phyloP scores from a whole-genome alignment of 2,329 filamentous ascomycete species.

The Ascochyta viciae-villosae region DNA sequence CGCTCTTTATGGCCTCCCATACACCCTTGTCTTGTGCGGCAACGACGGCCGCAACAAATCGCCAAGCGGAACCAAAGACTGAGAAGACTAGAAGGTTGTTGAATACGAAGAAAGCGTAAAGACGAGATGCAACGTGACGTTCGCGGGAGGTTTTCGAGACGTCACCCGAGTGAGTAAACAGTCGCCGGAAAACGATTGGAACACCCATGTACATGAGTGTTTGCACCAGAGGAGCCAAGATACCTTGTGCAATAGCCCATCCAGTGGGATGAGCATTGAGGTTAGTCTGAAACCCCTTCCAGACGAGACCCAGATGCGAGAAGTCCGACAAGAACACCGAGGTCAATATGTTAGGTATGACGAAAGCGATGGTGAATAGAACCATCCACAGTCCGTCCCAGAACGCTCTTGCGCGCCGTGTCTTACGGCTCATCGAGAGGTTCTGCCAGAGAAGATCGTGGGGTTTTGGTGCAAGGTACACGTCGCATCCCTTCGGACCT shows the following conservation, averaged over 20 bases:
- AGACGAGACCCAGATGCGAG: slow-evolving; percentile 79
- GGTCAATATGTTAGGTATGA: slow-evolving; percentile 90
- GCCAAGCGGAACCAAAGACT: slow-evolving; percentile 86
- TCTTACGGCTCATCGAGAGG: slow-evolving; percentile 72
- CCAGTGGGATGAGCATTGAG: slow-evolving; percentile 67
- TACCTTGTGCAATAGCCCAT: slow-evolving; percentile 92
- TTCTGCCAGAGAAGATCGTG: slow-evolving; percentile 97
- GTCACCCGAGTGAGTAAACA: slow-evolving; percentile 84
- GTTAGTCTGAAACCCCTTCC: slow-evolving; percentile 75
- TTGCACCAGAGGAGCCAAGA: slow-evolving; percentile 83
- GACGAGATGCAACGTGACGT: slow-evolving; percentile 84
- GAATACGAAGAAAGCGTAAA: slow-evolving; percentile 97
- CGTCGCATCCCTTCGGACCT: slow-evolving; percentile 76
- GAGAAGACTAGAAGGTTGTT: slow-evolving; percentile 96
- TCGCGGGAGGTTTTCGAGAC: slow-evolving; percentile 91
- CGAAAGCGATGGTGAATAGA: slow-evolving; percentile 81
- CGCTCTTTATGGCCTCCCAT: slow-evolving; percentile 73
- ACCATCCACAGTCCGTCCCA: slow-evolving; percentile 85
- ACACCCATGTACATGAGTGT: slow-evolving; percentile 86
- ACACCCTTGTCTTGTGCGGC: slow-evolving; percentile 56
- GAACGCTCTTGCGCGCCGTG: slow-evolving; percentile 74
- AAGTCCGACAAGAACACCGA: slow-evolving; percentile 92
- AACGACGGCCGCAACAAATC: slow-evolving; percentile 73
- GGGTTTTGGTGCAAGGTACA: slow-evolving; percentile 82
- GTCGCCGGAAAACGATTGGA: slow-evolving; percentile 86